Conservation (phyloP, 352 stramenopile species). For the Globisporangium nunn region DNA sequence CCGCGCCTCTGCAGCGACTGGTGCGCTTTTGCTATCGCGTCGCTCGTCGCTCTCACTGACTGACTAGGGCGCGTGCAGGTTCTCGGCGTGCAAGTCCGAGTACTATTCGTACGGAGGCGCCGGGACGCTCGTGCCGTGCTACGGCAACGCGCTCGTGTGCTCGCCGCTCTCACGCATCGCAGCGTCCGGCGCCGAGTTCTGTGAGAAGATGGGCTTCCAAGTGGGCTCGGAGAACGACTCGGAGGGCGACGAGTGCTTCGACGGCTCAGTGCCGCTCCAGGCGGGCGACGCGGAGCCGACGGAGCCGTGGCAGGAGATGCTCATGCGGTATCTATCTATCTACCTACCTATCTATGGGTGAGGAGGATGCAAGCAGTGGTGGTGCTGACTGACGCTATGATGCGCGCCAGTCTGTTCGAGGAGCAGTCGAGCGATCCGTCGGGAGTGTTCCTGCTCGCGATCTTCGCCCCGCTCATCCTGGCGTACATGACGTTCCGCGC, state of each 20-base stretch:
- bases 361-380: too few species aligned
- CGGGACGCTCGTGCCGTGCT: constrained; percentile 63
- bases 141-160: constrained; percentile 77
- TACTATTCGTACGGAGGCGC: constrained; percentile 64
- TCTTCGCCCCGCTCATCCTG: constrained; percentile 51
- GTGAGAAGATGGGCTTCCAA: constrained; percentile 73
- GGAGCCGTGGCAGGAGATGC: constrained; percentile 44
- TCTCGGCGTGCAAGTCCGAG: constrained; percentile 55
- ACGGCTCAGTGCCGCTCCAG: constrained; percentile 61
- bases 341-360: too few species aligned
- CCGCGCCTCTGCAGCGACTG: constrained; percentile 70
- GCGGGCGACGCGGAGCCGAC: constrained; percentile 45
- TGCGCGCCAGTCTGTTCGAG: constrained; percentile 33
- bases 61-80: constrained; percentile 14
- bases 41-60: too few species aligned
- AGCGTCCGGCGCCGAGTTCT: constrained; percentile 51
- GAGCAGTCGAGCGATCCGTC: constrained; percentile 69
- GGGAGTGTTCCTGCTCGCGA: constrained; percentile 47
- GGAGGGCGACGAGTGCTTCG: constrained; percentile 76
- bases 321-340: constrained; percentile 20
- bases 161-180: constrained; percentile 61
- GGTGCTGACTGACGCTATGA: neutral
- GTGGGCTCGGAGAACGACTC: constrained; percentile 53
- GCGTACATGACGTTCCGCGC: constrained; percentile 44
- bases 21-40: constrained; percentile 15